Base-by-base conservation (phyloP, 2,329 filamentous ascomycete species). In the Arachnopeziza araneosa region DNA sequence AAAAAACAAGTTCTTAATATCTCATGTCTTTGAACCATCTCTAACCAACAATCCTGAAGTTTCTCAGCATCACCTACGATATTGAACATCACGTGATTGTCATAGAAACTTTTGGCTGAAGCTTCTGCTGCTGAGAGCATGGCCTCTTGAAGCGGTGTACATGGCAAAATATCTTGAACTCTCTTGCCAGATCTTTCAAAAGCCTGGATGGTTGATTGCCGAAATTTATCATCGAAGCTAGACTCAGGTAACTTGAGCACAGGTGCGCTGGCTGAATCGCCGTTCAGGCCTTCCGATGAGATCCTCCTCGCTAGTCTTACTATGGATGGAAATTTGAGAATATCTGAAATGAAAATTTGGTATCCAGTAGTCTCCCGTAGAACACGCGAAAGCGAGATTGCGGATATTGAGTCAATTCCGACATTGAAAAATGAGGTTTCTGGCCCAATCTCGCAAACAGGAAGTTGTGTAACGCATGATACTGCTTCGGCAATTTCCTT, bases 81-180 rank as follows among this genome's bases (percentile, higher is more conserved):
- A 6, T 80, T 77, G 63, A 96, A 82, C 0, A 87, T 73, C 59
- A 90, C 84, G 54, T 83, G 83, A 70, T 96, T 96, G 68, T 82
- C 85, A 70, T 96, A 96, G 1, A 85, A 79, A 1, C 75, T 74
- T 12, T 76, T 72, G 1, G 73, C 73, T 1, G 63, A 77, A 67
- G 75, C 75, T 3, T 72, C 66, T 24, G 75, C 75, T 9, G 84
- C 82, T 2, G 85, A 87, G 0, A 96, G 78, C 91, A 96, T 96
- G 0, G 88, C 89, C 75, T 96, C 89, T 72, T 97, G 93, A 0
- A 97, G 76, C 0, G 92, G 89, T 1, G 91, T 96, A 70, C 93
- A 96, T 0, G 92, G 92, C 5, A 93, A 75, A 9, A 96, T 78
- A 1, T 76, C 78, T 30, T 81, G 74, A 2, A 89, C 76, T 0